These are phyloP conservation scores for Starmerella gropengiesseri DNA, from an alignment of 805 yeast species.

Conservation along the genomic window DNA sequence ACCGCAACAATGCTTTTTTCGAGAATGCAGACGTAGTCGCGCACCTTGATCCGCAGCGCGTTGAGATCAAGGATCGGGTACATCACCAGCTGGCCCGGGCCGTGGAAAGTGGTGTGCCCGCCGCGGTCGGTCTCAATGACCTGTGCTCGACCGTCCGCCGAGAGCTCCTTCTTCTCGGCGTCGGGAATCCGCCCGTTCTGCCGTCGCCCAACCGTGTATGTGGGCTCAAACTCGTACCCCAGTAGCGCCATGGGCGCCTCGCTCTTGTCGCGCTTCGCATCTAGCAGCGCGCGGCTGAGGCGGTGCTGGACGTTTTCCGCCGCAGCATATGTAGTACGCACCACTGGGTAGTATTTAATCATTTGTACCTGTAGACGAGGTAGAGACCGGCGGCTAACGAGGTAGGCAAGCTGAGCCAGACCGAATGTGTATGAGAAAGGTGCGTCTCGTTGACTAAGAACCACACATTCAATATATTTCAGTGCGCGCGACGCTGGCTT, in stretches of 20 bases:
- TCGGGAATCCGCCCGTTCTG: slow-evolving; percentile 44
- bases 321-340: slow-evolving; percentile 20
- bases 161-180: slow-evolving; percentile 25
- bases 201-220: slow-evolving; percentile 82
- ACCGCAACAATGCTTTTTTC: slow-evolving; percentile 46
- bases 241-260: slow-evolving; percentile 50
- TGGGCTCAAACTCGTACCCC: slow-evolving; percentile 71
- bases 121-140: slow-evolving; percentile 80
- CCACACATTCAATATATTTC: slow-evolving; percentile 2
- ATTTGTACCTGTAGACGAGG: neutral
- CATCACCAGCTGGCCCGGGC: slow-evolving; percentile 85
- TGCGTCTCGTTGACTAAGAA: slow-evolving; percentile 8
- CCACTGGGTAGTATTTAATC: slow-evolving; percentile 19
- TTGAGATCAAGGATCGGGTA: slow-evolving; percentile 68
- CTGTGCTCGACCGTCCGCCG: slow-evolving; percentile 32
- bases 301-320: slow-evolving; percentile 19
- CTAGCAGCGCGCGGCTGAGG: slow-evolving; percentile 19
- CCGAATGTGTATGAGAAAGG: no score
- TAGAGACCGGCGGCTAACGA: neutral
- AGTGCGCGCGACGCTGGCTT: neutral
- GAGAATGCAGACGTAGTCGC: slow-evolving; percentile 55
- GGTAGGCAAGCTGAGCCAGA: neutral
- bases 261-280: slow-evolving; percentile 12
- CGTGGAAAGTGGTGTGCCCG: slow-evolving; percentile 94
- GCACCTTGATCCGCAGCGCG: slow-evolving; percentile 47